Conservation (phyloP, 352 stramenopile genomes). For the Nothophytophthora sp. region DNA sequence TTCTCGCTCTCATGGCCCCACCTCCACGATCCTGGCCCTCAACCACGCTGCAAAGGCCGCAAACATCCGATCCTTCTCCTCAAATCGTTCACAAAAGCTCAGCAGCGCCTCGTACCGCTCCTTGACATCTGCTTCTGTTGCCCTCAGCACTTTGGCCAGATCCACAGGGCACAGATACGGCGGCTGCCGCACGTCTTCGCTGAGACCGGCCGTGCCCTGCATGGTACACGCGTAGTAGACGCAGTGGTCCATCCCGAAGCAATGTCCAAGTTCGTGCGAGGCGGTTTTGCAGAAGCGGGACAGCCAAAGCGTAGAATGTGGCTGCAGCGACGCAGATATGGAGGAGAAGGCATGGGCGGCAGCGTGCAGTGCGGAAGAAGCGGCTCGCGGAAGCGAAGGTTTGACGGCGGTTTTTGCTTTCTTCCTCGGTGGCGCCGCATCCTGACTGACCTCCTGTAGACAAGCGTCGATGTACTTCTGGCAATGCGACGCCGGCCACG, state of each 20-base stretch:
- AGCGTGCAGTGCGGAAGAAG: constrained; percentile 5
- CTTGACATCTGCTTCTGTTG: constrained; percentile 6
- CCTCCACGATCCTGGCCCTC: constrained; percentile 4
- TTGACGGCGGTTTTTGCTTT: constrained; percentile 2
- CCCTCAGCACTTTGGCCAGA: constrained; percentile 15
- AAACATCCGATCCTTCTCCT: constrained; percentile 12
- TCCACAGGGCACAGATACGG: constrained; percentile 23
- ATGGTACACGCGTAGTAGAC: constrained; percentile 25
- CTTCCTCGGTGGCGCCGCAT: constrained; percentile 3
- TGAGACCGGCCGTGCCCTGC: constrained; percentile 20
- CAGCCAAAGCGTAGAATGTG: constrained; percentile 12
- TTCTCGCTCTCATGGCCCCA: too few species aligned
- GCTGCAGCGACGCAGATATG: constrained; percentile 6
- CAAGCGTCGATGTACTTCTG: constrained; percentile 14
- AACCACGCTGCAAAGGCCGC: constrained; percentile 16
- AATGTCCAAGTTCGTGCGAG: constrained; percentile 24
- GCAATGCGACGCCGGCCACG: constrained; percentile 20
- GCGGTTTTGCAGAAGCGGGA: constrained; percentile 18
- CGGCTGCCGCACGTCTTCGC: constrained; percentile 19
- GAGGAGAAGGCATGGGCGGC: constrained; percentile 11
- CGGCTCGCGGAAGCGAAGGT: neutral
- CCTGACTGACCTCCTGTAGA: neutral
- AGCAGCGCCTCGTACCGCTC: constrained; percentile 17
- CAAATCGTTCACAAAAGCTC: constrained; percentile 14
- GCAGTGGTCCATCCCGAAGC: constrained; percentile 26